Evolutionary conservation across 495 filamentous ascomycete genomes (phyloP), one percentile per base, ranked within the genome.

Genomic region (Penicillium canescens): DNA sequence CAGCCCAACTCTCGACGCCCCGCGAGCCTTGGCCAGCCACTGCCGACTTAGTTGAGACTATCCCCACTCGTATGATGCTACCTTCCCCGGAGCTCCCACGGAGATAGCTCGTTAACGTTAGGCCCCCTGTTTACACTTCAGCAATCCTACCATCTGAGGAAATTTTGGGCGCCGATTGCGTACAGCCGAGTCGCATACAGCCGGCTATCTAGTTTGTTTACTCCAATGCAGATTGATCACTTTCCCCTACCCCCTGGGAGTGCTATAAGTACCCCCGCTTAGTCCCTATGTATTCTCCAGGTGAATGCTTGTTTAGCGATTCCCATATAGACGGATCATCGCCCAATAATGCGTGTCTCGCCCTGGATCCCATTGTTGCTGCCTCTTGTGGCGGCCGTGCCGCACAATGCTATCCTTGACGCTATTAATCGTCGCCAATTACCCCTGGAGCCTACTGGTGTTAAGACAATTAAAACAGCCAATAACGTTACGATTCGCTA

Each of bases 401-500:
- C 34, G 49, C 61, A 16, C 44, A 47, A 1, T 41, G 54, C 4
- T 48, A 55, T 43, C 31, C 47, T 56, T 37, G 57, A 67, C 42
- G 33, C 36, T n/a, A 48, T 66, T 20, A 51, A 56, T 63, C 54
- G 57, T 46, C 65, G 75, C 46, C 76, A 79, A 53, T 37, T 79
- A 18, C 76, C 76, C 14, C 66, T 74, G 7, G 71, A 81, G 44
- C 75, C 83, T 9, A 78, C 70, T 2, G 79, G 71, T 12, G 78
- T 86, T 20, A 83, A 76, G 50, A 80, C 81, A 4, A 79, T 86
- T 43, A 76, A 72, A 21, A 83, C 84, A 0, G 80, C 84, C 10
- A 79, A 78, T 45, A 80, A 81, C 48, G 76, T 74, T 50, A 74
- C 71, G 7, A 72, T 74, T 50, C 64, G 71, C 6, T 74, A 74